Base-by-base conservation (phyloP, 176 grass and related monocot species). In the Dactylis glomerata region DNA sequence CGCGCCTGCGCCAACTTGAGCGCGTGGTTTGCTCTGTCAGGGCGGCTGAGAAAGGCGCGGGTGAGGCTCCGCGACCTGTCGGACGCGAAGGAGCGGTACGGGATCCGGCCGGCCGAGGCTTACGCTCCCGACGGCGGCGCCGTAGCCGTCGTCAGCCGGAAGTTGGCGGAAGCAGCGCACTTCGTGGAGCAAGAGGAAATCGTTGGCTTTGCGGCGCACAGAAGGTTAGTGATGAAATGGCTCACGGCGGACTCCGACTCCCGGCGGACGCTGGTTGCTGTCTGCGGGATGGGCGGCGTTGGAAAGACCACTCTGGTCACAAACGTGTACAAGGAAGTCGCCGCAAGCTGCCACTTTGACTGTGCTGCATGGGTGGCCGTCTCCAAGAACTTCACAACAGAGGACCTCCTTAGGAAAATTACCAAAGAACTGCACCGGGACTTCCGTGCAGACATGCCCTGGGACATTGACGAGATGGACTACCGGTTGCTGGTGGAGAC, bases 271-370 rank as follows among this genome's bases (percentile, higher is more conserved):
- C 20, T 86, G 67, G 10, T 87, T 10, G 2, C 84, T 0, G 84
- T 90, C 11, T 75, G 45, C 63, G 88, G 79, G 8, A 90, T 78
- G 78, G 84, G 88, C 34, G 88, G 84, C 2, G 77, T 86, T 63
- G 88, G 88, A 30, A 90, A 90, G 73, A 90, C 88, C 5, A 86
- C 88, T 37, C 80, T 91, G 3, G 82, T 76, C 36, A 87, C 67
- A 17, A 77, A 22, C 3, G 26, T 85, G 49, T 76, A 41, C 82
- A 91, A 65, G 49, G 37, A 55, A 37, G 52, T 52, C 7, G 79
- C 17, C 84, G 7, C 66, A 10, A 75, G 51, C 51, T 10, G 5
- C 31, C 49, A 56, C 56, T 91, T 88, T 16, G 78, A 88, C 26
- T 88, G 82, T 3, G 49, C 66, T 37, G 86, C 86, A 1, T 91